These are phyloP conservation scores for Lepidium sativum DNA, from an alignment of 345 rosid species.

Conservation along the genomic window DNA sequence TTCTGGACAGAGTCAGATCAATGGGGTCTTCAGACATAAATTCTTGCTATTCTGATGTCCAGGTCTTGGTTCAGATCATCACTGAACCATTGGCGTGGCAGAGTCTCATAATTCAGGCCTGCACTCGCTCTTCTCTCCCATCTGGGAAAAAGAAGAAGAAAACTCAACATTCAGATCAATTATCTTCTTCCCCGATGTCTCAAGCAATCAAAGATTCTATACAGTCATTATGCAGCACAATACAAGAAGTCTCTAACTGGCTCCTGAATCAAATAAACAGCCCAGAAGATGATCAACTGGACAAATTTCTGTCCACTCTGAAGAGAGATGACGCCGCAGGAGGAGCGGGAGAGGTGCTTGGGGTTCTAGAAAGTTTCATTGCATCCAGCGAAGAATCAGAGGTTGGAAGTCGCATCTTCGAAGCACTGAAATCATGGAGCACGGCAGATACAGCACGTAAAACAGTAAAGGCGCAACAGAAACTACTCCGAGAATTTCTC, in stretches of 20 bases:
- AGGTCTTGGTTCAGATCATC: constrained; percentile 53
- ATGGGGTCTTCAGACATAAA: constrained; percentile 40
- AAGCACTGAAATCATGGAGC: constrained; percentile 60
- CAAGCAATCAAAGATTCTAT: constrained; percentile 45
- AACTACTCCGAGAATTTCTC: constrained; percentile 40
- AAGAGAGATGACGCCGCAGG: constrained; percentile 29
- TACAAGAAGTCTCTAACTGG: constrained; percentile 57
- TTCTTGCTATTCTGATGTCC: constrained; percentile 39
- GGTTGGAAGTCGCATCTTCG: constrained; percentile 50
- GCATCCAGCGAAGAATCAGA: constrained; percentile 37
- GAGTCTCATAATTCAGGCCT: constrained; percentile 61
- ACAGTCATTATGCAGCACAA: constrained; percentile 28
- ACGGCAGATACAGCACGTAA: constrained; percentile 47
- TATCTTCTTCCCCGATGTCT: constrained; percentile 31
- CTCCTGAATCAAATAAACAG: constrained; percentile 33
- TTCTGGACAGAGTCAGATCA: constrained; percentile 40
- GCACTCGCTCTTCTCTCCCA: constrained; percentile 58
- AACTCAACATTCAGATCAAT: constrained; percentile 43
- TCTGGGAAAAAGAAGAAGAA: constrained; percentile 96
- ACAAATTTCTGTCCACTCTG: constrained; percentile 38
- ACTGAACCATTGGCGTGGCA: constrained; percentile 95
- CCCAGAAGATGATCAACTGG: constrained; percentile 53
- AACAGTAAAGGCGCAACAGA: constrained; percentile 37
- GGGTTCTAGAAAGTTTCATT: constrained; percentile 36
- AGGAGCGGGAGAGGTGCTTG: constrained; percentile 68